Percentiles rank a stretch among this genome's conserved stretches.
Evolutionary conservation across 23 red algal species (phyloP).

Genomic region (Gracilaria domingensis): DNA sequence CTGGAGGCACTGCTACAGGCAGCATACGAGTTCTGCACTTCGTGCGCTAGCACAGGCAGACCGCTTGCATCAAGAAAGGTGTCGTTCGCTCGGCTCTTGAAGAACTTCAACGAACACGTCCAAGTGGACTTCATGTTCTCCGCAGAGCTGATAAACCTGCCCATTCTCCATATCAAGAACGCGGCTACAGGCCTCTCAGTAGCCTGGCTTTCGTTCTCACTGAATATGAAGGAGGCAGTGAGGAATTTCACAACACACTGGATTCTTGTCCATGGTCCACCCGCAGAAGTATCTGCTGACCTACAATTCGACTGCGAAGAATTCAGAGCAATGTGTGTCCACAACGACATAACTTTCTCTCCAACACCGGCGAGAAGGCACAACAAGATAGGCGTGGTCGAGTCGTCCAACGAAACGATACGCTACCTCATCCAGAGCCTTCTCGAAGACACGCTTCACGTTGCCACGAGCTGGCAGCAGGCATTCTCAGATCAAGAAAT

Average conservation of each 20-base stretch:
- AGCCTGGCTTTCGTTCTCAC: background rate
- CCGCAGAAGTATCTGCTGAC: background rate
- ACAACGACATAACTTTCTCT: background rate
- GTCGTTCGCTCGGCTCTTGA: background rate
- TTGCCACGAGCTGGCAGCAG: background rate
- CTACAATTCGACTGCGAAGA: conserved; percentile 4
- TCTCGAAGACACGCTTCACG: background rate
- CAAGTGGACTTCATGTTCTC: background rate
- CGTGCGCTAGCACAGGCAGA: background rate
- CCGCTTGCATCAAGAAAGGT: background rate
- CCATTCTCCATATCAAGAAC: background rate
- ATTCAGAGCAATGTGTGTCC: background rate
- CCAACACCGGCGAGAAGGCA: background rate
- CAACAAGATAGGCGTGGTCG: background rate
- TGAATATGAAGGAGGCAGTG: background rate
- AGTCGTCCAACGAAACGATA: background rate
- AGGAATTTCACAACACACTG: background rate
- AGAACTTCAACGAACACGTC: background rate
- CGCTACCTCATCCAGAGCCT: background rate
- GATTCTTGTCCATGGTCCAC: background rate
- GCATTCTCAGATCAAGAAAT: background rate
- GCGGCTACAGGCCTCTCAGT: background rate
- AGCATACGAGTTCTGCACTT: background rate
- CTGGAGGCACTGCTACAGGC: background rate
- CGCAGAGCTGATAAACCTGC: background rate